A percentile compares a stretch with the other conserved stretches of the same genome.
Conservation (phyloP, 139 green algal species). For the Limnomonas spitsbergensis region DNA sequence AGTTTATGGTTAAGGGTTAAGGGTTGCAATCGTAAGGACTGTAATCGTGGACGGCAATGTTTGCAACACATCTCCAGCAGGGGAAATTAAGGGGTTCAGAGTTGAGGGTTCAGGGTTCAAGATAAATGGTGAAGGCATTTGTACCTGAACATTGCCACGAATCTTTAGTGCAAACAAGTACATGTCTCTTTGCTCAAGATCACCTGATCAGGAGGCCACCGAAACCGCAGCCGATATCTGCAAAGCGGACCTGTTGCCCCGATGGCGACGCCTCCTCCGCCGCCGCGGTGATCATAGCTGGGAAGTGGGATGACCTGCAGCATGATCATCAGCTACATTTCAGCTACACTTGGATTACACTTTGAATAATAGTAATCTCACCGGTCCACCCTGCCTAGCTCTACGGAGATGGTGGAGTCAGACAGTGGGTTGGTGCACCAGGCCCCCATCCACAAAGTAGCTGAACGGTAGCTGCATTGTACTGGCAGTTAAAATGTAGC, state of each 20-base stretch:
- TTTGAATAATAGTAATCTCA: background rate
- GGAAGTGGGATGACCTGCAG: slow-evolving; percentile 42
- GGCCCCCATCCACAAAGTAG: too few species aligned
- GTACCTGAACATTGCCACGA: too few species aligned
- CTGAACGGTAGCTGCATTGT: too few species aligned
- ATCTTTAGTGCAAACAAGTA: background rate
- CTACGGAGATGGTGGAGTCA: background rate
- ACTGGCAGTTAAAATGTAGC: too few species aligned
- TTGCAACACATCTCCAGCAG: too few species aligned
- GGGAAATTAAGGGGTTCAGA: too few species aligned
- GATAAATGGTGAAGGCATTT: too few species aligned
- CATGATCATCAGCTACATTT: background rate
- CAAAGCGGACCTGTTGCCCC: slow-evolving; percentile 64
- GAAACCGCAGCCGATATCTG: slow-evolving; percentile 97
- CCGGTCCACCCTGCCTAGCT: background rate
- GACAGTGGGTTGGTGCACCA: background rate
- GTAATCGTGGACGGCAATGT: too few species aligned
- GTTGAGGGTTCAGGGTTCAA: too few species aligned
- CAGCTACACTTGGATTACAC: background rate
- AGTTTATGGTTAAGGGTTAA: too few species aligned
- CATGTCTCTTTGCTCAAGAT: background rate
- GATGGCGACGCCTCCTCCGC: background rate
- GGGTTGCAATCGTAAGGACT: too few species aligned
- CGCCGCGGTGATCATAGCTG: slow-evolving; percentile 15
- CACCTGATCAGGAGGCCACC: slow-evolving; percentile 86